Percentiles rank a stretch among this genome's conserved stretches.
These are phyloP conservation scores for Lunularia cruciata DNA, from an alignment of 225 moss, liverwort and hornwort species.

Conservation along the genomic window DNA sequence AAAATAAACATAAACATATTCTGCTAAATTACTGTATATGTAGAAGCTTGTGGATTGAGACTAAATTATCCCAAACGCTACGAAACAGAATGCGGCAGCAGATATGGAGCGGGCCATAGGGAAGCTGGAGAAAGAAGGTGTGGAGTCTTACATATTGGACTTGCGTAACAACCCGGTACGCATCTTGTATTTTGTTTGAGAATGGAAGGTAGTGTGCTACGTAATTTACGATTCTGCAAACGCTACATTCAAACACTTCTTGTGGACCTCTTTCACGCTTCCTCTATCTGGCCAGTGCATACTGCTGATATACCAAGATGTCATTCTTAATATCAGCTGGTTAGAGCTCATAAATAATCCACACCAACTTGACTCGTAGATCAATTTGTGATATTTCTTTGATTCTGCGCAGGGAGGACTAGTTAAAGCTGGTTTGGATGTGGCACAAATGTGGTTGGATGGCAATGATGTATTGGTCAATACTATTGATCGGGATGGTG, in stretches of 20 bases:
- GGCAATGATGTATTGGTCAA: constrained; percentile 83
- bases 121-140: constrained; percentile 66
- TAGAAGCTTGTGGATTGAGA: no score
- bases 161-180: constrained; percentile 96
- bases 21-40: no score
- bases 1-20: no score
- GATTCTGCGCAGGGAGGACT: constrained; percentile 74
- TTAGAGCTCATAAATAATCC: no score
- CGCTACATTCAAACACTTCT: no score
- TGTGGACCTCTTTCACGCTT: no score
- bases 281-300: no score
- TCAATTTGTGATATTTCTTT: neutral
- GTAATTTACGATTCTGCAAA: no score
- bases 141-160: constrained; percentile 85
- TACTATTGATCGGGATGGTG: constrained; percentile 86
- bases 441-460: constrained; percentile 99
- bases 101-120: constrained; percentile 86
- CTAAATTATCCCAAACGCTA: no score
- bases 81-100: constrained; percentile 86
- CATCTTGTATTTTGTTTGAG: neutral
- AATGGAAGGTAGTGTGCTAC: neutral
- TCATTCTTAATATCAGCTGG: no score
- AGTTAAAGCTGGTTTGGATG: constrained; percentile 92
- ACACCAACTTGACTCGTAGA: neutral
- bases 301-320: no score